A percentile compares a stretch with the other conserved stretches of the same genome.
phyloP scores from a whole-genome alignment of 306 rosid genomes.

The Geum urbanum region DNA sequence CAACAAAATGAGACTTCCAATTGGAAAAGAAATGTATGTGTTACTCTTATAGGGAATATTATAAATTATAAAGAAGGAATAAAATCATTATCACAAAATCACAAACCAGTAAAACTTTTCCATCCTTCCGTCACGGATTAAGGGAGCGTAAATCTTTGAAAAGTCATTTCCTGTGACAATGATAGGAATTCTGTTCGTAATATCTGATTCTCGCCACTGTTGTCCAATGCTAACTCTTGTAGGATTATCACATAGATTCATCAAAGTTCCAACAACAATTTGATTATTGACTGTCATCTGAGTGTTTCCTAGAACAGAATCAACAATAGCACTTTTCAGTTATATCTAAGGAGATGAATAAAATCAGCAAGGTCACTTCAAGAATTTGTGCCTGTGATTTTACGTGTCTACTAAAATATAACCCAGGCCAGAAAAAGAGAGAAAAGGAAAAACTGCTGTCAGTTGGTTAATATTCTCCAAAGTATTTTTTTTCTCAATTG shows the following conservation, averaged over 20 bases:
- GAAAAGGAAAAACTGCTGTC: neutral
- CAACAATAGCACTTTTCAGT: slow-evolving; percentile 13
- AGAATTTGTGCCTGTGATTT: slow-evolving; percentile 15
- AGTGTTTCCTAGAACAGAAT: slow-evolving; percentile 57
- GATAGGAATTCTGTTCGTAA: slow-evolving; percentile 76
- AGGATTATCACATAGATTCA: slow-evolving; percentile 93
- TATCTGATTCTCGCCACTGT: slow-evolving; percentile 80
- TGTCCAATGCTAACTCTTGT: slow-evolving; percentile 91
- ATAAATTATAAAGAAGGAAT: slow-evolving; percentile 1
- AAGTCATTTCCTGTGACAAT: slow-evolving; percentile 95
- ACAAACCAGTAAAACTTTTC: slow-evolving; percentile 90
- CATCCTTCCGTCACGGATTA: slow-evolving; percentile 99
- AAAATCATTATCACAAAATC: slow-evolving; percentile 13
- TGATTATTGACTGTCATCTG: slow-evolving; percentile 98
- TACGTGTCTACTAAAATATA: neutral
- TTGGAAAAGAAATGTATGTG: neutral
- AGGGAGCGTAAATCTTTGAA: slow-evolving; percentile 90
- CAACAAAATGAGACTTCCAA: neutral
- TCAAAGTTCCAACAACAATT: slow-evolving; percentile 93
- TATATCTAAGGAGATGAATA: neutral
- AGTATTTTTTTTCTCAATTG: neutral
- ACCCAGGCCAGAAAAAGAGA: neutral
- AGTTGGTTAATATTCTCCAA: neutral
- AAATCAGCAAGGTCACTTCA: neutral
- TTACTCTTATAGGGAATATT: neutral